phyloP scores from a whole-genome alignment of 1,284 basidiomycete species.

The Boletus nobilissimus region DNA sequence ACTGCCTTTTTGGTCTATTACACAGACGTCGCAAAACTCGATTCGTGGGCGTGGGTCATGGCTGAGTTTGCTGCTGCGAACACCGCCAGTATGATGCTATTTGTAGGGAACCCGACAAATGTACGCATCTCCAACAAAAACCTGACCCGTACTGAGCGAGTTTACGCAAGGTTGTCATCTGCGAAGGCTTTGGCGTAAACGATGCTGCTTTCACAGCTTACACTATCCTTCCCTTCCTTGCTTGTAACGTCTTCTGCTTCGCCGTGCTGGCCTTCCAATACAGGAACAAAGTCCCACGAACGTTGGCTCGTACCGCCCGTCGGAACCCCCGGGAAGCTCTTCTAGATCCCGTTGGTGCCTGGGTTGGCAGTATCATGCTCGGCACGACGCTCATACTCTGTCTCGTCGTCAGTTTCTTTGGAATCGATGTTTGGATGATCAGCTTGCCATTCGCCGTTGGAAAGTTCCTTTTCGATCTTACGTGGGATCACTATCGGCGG shows the following conservation, averaged over 20 bases:
- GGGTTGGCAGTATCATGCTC: too few relatives aligned
- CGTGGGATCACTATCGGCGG: conserved; percentile 65
- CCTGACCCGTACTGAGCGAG: background rate
- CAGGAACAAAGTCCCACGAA: too few relatives aligned
- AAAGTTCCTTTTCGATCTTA: too few relatives aligned
- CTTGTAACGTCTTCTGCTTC: conserved; percentile 66
- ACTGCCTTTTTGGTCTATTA: conserved; percentile 91
- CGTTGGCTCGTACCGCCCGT: too few relatives aligned
- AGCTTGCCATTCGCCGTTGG: conserved; percentile 90
- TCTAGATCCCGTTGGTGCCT: too few relatives aligned
- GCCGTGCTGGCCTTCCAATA: conserved; percentile 66
- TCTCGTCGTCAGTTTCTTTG: conserved; percentile 66
- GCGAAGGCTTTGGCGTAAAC: too few relatives aligned
- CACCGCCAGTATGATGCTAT: conserved; percentile 76
- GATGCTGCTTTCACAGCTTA: too few relatives aligned
- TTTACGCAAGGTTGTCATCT: too few relatives aligned
- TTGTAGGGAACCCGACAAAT: conserved; percentile 81
- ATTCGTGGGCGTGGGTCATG: too few relatives aligned
- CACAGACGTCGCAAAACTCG: conserved; percentile 72
- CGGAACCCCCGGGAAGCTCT: too few relatives aligned
- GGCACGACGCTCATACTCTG: conserved; percentile 60
- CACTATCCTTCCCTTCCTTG: too few relatives aligned
- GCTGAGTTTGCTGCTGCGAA: too few relatives aligned
- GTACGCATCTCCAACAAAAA: conserved; percentile 45
- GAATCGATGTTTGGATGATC: conserved; percentile 82